Evolutionary conservation across 345 rosid species (phyloP).

Genomic region (Brassica incana): DNA sequence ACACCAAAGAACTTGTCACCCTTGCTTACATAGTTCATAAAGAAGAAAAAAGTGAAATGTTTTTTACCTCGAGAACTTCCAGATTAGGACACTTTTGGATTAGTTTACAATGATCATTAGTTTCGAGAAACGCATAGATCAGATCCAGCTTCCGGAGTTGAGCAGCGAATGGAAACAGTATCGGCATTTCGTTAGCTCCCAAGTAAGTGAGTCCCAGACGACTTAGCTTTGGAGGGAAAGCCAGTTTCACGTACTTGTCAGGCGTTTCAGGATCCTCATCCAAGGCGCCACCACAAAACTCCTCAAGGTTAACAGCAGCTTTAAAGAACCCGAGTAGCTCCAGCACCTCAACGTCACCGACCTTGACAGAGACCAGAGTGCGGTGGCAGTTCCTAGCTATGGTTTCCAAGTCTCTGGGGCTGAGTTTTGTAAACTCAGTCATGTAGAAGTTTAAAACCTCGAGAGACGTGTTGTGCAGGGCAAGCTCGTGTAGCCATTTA

Average conservation of each 20-base stretch:
- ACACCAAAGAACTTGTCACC: background rate
- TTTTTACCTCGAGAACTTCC: constrained; percentile 69
- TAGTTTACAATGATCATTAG: constrained; percentile 80
- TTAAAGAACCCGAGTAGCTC: constrained; percentile 69
- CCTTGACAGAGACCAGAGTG: constrained; percentile 65
- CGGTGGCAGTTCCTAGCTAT: constrained; percentile 73
- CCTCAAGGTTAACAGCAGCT: constrained; percentile 69
- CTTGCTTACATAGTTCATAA: background rate
- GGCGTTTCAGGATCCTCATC: constrained; percentile 43
- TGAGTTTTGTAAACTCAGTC: constrained; percentile 61
- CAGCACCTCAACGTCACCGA: constrained; percentile 72
- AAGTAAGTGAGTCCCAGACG: constrained; percentile 75
- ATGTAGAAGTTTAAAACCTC: constrained; percentile 81
- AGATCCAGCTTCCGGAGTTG: constrained; percentile 80
- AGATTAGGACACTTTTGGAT: constrained; percentile 81
- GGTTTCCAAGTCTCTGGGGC: constrained; percentile 64
- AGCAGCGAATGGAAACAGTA: constrained; percentile 75
- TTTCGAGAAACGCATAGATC: constrained; percentile 75
- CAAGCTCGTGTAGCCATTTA: constrained; percentile 89
- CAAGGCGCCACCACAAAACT: constrained; percentile 86
- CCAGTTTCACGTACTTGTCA: constrained; percentile 49
- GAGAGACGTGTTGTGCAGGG: constrained; percentile 63
- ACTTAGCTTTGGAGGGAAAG: constrained; percentile 63
- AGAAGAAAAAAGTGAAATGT: background rate
- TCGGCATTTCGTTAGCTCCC: constrained; percentile 72